Conservation (phyloP, 2,329 filamentous ascomycete genomes). For the Fusarium sterilihyphosum region DNA sequence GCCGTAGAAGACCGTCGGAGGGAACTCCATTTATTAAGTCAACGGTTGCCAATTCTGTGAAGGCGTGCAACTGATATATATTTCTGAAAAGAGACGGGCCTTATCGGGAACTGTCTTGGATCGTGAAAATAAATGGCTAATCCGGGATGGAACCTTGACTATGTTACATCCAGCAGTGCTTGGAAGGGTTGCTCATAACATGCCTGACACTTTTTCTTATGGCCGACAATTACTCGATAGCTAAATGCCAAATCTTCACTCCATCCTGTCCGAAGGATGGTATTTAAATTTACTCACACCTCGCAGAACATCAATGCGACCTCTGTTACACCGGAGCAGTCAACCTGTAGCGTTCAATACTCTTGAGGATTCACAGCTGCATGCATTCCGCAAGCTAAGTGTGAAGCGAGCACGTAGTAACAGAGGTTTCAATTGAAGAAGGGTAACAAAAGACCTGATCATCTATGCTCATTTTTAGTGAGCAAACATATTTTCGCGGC, state of each 20-base stretch:
- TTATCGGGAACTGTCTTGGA: too few relatives aligned
- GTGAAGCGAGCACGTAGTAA: too few relatives aligned
- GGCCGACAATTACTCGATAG: background rate
- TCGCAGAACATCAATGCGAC: background rate
- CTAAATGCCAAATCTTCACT: background rate
- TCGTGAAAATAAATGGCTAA: background rate
- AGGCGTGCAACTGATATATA: background rate
- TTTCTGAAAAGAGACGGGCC: background rate
- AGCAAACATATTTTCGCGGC: too few relatives aligned
- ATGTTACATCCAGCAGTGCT: too few relatives aligned
- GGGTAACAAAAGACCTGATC: accelerated
- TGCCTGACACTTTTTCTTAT: too few relatives aligned
- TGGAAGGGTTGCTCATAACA: background rate
- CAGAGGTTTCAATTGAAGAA: too few relatives aligned
- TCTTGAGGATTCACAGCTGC: too few relatives aligned
- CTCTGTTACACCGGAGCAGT: background rate
- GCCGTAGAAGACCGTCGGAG: too few relatives aligned
- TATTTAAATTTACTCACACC: background rate
- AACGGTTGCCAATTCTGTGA: background rate
- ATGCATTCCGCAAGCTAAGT: too few relatives aligned
- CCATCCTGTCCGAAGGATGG: accelerated
- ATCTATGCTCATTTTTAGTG: background rate
- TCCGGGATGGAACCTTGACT: too few relatives aligned
- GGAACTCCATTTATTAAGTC: background rate
- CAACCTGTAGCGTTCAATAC: background rate